Percentiles rank a stretch among this genome's conserved stretches.
Evolutionary conservation across 768 basidiomycete genomes (phyloP).

Genomic region (Lyophyllum decastes): DNA sequence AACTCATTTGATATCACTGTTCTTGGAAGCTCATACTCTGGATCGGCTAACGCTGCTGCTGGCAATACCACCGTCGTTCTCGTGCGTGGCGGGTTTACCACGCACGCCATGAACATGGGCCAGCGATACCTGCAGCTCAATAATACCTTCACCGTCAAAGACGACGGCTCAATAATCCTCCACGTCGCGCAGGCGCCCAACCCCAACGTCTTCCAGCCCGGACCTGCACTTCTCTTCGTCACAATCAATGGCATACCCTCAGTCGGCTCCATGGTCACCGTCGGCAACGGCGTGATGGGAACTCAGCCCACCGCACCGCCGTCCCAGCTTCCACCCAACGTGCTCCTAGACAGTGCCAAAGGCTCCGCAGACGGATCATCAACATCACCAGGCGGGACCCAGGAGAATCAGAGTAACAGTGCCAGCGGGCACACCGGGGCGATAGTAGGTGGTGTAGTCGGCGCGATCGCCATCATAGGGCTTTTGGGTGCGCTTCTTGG

Average conservation of each 20-base stretch:
- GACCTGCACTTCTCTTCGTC: slow-evolving; percentile 72
- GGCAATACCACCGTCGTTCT: slow-evolving; percentile 76
- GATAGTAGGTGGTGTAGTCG: slow-evolving; percentile 54
- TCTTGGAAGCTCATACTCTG: slow-evolving; percentile 64
- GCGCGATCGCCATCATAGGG: slow-evolving; percentile 51
- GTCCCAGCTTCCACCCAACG: slow-evolving; percentile 50
- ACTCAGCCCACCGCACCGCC: slow-evolving; percentile 48
- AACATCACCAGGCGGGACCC: slow-evolving; percentile 9
- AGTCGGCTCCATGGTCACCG: slow-evolving; percentile 63
- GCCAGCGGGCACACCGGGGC: slow-evolving; percentile 34
- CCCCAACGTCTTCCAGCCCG: slow-evolving; percentile 83
- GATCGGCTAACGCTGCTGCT: slow-evolving; percentile 67
- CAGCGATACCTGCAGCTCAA: slow-evolving; percentile 76
- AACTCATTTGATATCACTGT: slow-evolving; percentile 74
- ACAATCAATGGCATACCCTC: slow-evolving; percentile 73
- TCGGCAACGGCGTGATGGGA: slow-evolving; percentile 69
- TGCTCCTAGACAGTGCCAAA: slow-evolving; percentile 41
- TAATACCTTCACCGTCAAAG: slow-evolving; percentile 72
- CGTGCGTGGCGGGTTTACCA: slow-evolving; percentile 81
- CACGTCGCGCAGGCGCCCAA: slow-evolving; percentile 85
- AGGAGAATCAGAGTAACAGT: slow-evolving; percentile 12
- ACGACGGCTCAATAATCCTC: slow-evolving; percentile 72
- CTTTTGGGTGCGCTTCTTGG: slow-evolving; percentile 55
- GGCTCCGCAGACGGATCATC: slow-evolving; percentile 33
- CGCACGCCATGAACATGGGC: slow-evolving; percentile 88